Base-by-base conservation (phyloP, 345 rosid species). In the Gossypium stocksii region DNA sequence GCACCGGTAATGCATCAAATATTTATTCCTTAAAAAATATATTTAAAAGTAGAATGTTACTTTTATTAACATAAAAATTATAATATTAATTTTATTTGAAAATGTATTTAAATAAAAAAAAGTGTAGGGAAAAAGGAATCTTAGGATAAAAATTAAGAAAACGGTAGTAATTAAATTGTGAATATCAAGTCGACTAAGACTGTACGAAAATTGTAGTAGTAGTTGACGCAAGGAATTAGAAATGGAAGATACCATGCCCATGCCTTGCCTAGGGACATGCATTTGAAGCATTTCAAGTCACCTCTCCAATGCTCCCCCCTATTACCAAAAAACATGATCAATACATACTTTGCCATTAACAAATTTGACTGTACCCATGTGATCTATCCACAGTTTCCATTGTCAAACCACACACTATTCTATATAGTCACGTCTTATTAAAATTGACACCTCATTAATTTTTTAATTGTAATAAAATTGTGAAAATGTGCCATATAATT, bases 351-450 rank as follows among this genome's bases (percentile, higher is more conserved):
- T 67, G 20, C 41, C 71, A 23, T 8, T 22, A 67, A 14, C 22
- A 16, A 15, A 23, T 14, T 9, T 20, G 4, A 25, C 72, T 68
- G 58, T 68, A 68, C 15, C 72, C 72, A 68, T 68, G 72, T 68
- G 72, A 68, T 23, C n/a, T 49, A 27, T 9, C 10, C 41, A 60
- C 41, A 13, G 9, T 25, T 6, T 25, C 10, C 54, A 56, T 19
- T 19, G 60, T 19, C 60, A 56, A 56, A 56, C 60, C 7, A 53
- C 52, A 53, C 23, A 19, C 15, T 22, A 22, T 53, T 34, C 41
- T 0, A 34, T 34, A 34, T 34, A 34, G 7, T 34, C 7, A 34
- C 41, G 41, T 34, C 41, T 34, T 34, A 34, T 34, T 5, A 5
- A 34, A 34, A 5, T 34, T 34, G 7, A 34, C 41, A 5, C 41